A percentile compares a stretch with the other conserved stretches of the same genome.
Evolutionary conservation across 164 flowering plant species (phyloP).

Genomic region (Macadamia integrifolia): DNA sequence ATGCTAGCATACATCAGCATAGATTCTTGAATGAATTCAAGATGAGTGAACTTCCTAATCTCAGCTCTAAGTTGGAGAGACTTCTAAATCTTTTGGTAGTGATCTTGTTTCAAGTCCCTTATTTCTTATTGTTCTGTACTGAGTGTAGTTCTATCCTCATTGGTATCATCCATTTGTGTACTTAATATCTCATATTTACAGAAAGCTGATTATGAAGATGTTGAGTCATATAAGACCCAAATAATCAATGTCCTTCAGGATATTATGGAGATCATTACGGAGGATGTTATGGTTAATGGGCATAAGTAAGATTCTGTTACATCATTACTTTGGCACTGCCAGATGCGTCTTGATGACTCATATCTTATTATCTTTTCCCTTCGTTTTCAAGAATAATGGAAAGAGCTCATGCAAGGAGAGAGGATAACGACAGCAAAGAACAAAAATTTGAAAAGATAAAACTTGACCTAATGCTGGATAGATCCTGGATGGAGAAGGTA

Average conservation of each 20-base stretch:
- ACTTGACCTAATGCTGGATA: slow-evolving; percentile 30
- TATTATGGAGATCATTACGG: slow-evolving; percentile 77
- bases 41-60: slow-evolving; percentile 71
- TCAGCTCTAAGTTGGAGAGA: slow-evolving; percentile 75
- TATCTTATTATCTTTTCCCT: neutral
- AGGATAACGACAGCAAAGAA: slow-evolving; percentile 30
- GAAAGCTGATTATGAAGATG: slow-evolving; percentile 45
- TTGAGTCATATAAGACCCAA: slow-evolving; percentile 35
- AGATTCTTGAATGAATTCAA: slow-evolving; percentile 57
- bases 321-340: neutral
- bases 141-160: neutral
- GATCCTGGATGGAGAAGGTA: slow-evolving; percentile 87
- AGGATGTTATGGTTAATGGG: slow-evolving; percentile 79
- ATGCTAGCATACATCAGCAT: slow-evolving; percentile 37
- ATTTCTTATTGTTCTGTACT: neutral
- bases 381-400: slow-evolving; percentile 43
- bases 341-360: neutral
- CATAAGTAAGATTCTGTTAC: slow-evolving; percentile 44
- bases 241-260: slow-evolving; percentile 85
- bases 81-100: slow-evolving; percentile 67
- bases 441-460: slow-evolving; percentile 70
- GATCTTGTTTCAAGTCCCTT: slow-evolving; percentile 3
- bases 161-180: slow-evolving; percentile 1
- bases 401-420: slow-evolving; percentile 22
- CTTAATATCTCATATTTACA: slow-evolving; percentile 28